phyloP scores from a whole-genome alignment of 768 basidiomycete genomes.

The Pulveroboletus sp. region DNA sequence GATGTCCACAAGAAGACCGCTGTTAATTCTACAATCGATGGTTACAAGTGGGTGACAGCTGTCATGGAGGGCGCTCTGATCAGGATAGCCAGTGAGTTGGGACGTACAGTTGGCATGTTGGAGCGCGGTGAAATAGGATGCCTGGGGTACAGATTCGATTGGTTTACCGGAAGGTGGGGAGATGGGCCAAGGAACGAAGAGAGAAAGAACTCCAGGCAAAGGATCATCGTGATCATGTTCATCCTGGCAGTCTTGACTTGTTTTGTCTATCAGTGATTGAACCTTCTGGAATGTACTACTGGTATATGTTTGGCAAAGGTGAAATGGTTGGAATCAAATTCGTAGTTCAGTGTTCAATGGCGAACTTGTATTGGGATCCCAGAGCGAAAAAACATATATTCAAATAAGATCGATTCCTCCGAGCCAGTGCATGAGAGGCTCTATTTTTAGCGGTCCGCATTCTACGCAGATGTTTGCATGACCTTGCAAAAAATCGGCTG shows the following conservation, averaged over 20 bases:
- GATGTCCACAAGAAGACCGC: slow-evolving; percentile 33
- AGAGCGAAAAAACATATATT: too few species aligned
- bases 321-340: too few species aligned
- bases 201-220: slow-evolving; percentile 36
- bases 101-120: slow-evolving; percentile 43
- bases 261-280: too few species aligned
- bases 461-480: too few species aligned
- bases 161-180: slow-evolving; percentile 45
- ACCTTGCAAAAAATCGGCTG: too few species aligned
- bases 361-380: too few species aligned
- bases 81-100: slow-evolving; percentile 48
- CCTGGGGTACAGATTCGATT: slow-evolving; percentile 49
- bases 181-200: slow-evolving; percentile 44
- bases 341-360: too few species aligned
- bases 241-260: slow-evolving; percentile 5
- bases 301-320: too few species aligned
- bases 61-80: slow-evolving; percentile 49
- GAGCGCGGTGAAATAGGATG: slow-evolving; percentile 38
- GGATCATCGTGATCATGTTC: slow-evolving; percentile 21
- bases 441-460: too few species aligned
- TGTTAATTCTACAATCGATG: slow-evolving; percentile 35
- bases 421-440: too few species aligned
- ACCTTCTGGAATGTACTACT: too few species aligned
- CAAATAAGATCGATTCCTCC: too few species aligned
- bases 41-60: slow-evolving; percentile 39